Conservation (phyloP, 495 filamentous ascomycete genomes). For the Echria macrotheca region DNA sequence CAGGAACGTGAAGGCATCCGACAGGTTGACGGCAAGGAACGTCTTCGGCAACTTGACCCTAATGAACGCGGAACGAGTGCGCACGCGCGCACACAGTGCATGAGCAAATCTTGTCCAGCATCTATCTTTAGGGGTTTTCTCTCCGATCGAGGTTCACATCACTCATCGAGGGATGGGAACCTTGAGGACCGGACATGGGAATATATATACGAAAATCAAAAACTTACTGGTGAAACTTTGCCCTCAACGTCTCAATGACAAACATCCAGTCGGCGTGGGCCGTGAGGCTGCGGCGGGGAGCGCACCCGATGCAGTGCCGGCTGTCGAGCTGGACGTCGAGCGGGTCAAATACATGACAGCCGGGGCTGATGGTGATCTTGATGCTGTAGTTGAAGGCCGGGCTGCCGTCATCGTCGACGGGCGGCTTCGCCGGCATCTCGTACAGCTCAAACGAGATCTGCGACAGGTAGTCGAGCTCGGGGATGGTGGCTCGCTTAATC, state of each 20-base stretch:
- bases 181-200: too few relatives aligned
- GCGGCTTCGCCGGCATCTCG: constrained; percentile 73
- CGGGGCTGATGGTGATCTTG: constrained; percentile 89
- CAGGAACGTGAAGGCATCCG: constrained; percentile 58
- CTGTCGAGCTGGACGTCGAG: constrained; percentile 93
- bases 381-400: constrained; percentile 84
- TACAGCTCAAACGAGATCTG: constrained; percentile 98
- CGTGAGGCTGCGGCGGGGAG: constrained; percentile 80
- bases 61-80: not conserved
- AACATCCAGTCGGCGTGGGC: constrained; percentile 93
- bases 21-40: constrained; percentile 88
- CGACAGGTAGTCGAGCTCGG: constrained; percentile 94
- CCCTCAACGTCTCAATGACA: constrained; percentile 87
- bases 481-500: constrained; percentile 81
- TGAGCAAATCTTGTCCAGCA: constrained; percentile 1
- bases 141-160: constrained; percentile 4
- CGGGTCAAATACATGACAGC: constrained; percentile 92
- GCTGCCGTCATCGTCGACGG: constrained; percentile 34
- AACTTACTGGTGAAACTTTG: constrained; percentile 89
- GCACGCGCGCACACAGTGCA: constrained; percentile 2
- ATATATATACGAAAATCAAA: too few relatives aligned
- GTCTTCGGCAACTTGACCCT: constrained; percentile 89
- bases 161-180: not conserved
- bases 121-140: not conserved
- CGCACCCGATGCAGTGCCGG: constrained; percentile 89